Base-by-base conservation (phyloP, 352 stramenopile genomes). In the Globisporangium orthogonon region DNA sequence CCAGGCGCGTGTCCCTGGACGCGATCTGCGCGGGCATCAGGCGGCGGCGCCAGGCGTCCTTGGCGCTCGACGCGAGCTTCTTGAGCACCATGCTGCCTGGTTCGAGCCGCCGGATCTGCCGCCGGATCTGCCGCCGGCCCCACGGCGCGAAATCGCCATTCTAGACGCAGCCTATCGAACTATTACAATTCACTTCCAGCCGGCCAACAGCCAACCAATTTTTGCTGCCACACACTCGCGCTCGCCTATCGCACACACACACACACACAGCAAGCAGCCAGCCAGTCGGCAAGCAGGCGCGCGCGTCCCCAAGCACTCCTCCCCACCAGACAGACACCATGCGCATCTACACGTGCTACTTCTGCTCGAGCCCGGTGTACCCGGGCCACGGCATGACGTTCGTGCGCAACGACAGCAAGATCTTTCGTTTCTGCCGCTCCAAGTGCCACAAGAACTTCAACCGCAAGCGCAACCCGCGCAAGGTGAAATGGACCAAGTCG, bases 401-500 rank as follows among this genome's bases (percentile, higher is more conserved):
- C 71, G 97, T 99, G 61, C 88, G 98, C 56, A 99, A 99, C 71
- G 98, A 99, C 82, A 98, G 89, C 74, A 99, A 99, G 84, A 90
- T 98, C 54, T 99, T 99, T 73, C 90, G 95, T 53, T 99, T 99
- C 81, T 99, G 98, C 71, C 91, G 98, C 54, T 99, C 97, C 48
- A 99, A 99, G 85, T 99, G 98, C 86, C 96, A 99, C 88, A 97
- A 98, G 65, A 99, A 99, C 75, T 99, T 99, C 68, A 98, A 99
- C 74, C 97, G 97, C 81, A 99, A 99, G 83, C 90, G 97, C 70
- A 99, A 99, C 80, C 97, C 97, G 46, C 91, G 97, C 55, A 99
- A 99, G 82, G 96, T 99, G 15, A 98, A 98, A 74, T 99, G 97
- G 97, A 99, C 97, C 58, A 99, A 99, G 83, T 90, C 97, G 54